Evolutionary conservation across 371 early-diverging fungal species (phyloP).

Genomic region (Rhizopus microsporus): DNA sequence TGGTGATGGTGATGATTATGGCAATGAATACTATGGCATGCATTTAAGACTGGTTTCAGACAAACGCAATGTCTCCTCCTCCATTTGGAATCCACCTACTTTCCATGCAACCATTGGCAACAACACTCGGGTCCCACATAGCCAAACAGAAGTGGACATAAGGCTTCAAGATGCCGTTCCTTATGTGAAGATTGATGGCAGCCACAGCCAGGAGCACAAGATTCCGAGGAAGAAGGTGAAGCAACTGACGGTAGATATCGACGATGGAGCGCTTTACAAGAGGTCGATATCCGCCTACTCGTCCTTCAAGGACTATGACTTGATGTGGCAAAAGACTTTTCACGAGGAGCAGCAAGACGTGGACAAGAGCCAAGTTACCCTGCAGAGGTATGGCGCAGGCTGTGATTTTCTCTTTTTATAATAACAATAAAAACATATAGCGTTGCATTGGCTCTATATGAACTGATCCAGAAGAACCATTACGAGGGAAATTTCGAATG

Average conservation of each 20-base stretch:
- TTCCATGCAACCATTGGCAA: background rate
- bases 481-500: constrained; percentile 25
- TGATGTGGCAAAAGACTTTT: constrained; percentile 32
- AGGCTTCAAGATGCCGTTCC: constrained; percentile 10
- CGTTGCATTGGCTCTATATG: constrained; percentile 33
- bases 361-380: constrained; percentile 26
- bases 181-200: constrained; percentile 7
- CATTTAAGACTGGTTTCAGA: background rate
- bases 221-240: background rate
- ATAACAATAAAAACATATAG: constrained; percentile 11
- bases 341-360: constrained; percentile 25
- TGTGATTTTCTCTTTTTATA: background rate
- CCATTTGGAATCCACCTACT: background rate
- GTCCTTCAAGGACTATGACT: constrained; percentile 18
- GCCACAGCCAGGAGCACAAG: background rate
- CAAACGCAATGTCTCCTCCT: background rate
- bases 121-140: background rate
- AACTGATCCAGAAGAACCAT: constrained; percentile 38
- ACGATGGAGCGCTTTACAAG: constrained; percentile 22
- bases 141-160: constrained; percentile 18
- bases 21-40: constrained; percentile 2
- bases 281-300: constrained; percentile 21
- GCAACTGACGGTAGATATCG: constrained; percentile 11
- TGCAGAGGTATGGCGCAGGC: constrained; percentile 27
- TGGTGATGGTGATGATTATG: background rate